Percentiles rank a stretch among this genome's conserved stretches.
Conservation (phyloP, 176 grass and related monocot species). For the Lolium rigidum region DNA sequence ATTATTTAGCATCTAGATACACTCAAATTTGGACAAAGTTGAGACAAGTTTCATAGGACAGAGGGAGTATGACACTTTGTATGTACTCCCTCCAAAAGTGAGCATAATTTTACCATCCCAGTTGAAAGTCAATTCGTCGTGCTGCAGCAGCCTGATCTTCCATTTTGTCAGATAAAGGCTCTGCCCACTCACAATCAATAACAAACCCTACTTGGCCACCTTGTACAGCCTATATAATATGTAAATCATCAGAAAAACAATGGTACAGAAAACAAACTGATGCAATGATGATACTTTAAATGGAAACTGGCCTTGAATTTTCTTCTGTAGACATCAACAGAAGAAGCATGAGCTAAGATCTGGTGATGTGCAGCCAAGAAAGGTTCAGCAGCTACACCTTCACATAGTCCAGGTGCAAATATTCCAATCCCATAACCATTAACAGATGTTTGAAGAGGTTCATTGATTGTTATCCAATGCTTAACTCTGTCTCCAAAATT, state of each 20-base stretch:
- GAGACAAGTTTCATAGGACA: too few relatives aligned
- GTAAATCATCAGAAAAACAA: conserved; percentile 48
- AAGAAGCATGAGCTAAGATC: conserved; percentile 89
- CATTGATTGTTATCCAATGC: conserved; percentile 96
- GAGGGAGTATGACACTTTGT: background rate
- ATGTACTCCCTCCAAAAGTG: background rate
- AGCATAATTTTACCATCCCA: conserved; percentile 77
- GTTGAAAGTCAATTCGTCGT: conserved; percentile 87
- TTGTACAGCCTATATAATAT: conserved; percentile 75
- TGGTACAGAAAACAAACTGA: conserved; percentile 15
- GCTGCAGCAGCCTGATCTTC: conserved; percentile 81
- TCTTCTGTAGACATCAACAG: conserved; percentile 83
- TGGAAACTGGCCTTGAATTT: conserved; percentile 76
- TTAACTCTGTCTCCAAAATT: conserved; percentile 98
- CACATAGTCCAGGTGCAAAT: conserved; percentile 84
- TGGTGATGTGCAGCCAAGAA: conserved; percentile 90
- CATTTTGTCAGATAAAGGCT: conserved; percentile 73
- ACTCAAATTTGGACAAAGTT: too few relatives aligned
- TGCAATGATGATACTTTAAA: conserved; percentile 22
- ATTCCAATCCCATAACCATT: conserved; percentile 87
- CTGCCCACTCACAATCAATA: conserved; percentile 99
- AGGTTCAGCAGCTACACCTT: conserved; percentile 54
- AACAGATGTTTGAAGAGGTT: conserved; percentile 94
- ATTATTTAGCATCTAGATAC: too few relatives aligned
- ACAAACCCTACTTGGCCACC: conserved; percentile 86